Conservation (phyloP, 352 stramenopile species). For the Globisporangium nodosum region DNA sequence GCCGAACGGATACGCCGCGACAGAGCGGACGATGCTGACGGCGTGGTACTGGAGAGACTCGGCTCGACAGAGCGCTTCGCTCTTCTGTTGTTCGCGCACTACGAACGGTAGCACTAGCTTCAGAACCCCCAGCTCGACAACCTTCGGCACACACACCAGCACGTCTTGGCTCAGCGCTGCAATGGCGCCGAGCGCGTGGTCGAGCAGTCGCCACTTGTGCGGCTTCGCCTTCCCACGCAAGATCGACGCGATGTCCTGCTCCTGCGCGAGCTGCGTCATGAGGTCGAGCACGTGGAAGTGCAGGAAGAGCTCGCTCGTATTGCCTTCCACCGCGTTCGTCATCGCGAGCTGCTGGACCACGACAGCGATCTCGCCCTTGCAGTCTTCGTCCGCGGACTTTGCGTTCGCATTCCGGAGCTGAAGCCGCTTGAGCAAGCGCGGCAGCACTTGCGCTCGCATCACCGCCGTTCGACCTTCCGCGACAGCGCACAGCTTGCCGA, state of each 20-base stretch:
- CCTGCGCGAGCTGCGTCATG: constrained; percentile 24
- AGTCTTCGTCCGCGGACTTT: constrained; percentile 27
- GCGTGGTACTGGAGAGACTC: constrained; percentile 42
- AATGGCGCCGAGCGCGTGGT: constrained; percentile 42
- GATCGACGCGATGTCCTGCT: constrained; percentile 11
- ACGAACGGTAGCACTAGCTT: constrained; percentile 28
- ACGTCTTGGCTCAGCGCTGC: constrained; percentile 58
- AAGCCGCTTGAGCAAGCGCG: constrained; percentile 65
- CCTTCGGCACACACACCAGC: constrained; percentile 45
- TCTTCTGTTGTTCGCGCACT: constrained; percentile 10
- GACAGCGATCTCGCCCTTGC: constrained; percentile 64
- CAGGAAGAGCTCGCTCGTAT: constrained; percentile 64
- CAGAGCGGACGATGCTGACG: constrained; percentile 36
- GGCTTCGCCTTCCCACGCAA: constrained; percentile 18
- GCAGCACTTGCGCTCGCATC: constrained; percentile 56
- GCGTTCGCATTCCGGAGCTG: constrained; percentile 28
- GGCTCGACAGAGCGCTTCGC: constrained; percentile 14
- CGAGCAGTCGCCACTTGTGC: constrained; percentile 35
- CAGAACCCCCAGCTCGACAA: constrained; percentile 40
- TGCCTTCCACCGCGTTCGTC: constrained; percentile 52
- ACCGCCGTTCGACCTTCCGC: constrained; percentile 46
- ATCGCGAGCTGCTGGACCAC: constrained; percentile 44
- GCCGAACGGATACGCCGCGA: constrained; percentile 62
- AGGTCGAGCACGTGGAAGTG: constrained; percentile 58
- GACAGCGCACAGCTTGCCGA: constrained; percentile 60